Evolutionary conservation across 306 rosid species (phyloP).

Genomic region (Prunus davidiana): DNA sequence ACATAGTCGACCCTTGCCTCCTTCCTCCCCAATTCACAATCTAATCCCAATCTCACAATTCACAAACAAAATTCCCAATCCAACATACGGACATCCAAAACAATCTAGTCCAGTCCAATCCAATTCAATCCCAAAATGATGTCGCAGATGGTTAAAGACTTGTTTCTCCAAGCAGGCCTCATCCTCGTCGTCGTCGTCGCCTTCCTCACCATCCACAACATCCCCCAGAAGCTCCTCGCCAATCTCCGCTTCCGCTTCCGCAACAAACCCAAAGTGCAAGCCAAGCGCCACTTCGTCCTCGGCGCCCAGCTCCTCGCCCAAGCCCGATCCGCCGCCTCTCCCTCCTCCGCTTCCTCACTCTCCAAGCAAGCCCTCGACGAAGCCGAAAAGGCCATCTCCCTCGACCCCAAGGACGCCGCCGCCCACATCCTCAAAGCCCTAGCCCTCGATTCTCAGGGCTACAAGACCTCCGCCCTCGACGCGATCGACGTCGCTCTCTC

Average conservation of each 20-base stretch:
- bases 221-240: constrained; percentile 51
- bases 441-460: constrained; percentile 73
- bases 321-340: constrained; percentile 50
- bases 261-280: constrained; percentile 34
- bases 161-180: constrained; percentile 50
- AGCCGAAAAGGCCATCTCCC: constrained; percentile 66
- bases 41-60: neutral
- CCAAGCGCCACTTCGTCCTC: constrained; percentile 75
- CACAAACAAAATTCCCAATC: neutral
- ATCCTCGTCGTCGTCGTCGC: constrained; percentile 34
- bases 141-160: constrained; percentile 45
- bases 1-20: neutral
- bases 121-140: neutral
- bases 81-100: neutral
- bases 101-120: neutral
- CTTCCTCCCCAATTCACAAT: neutral
- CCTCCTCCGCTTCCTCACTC: constrained; percentile 23
- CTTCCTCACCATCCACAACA: constrained; percentile 59
- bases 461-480: constrained; percentile 71
- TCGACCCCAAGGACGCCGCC: constrained; percentile 83
- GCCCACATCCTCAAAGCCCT: constrained; percentile 72
- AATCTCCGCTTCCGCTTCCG: constrained; percentile 21
- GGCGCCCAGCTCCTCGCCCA: constrained; percentile 79
- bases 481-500: constrained; percentile 73
- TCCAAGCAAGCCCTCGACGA: constrained; percentile 54